These are phyloP conservation scores for Zygosaccharomyces pseudobailii DNA, from an alignment of 1,139 yeast genomes.

Conservation along the genomic window DNA sequence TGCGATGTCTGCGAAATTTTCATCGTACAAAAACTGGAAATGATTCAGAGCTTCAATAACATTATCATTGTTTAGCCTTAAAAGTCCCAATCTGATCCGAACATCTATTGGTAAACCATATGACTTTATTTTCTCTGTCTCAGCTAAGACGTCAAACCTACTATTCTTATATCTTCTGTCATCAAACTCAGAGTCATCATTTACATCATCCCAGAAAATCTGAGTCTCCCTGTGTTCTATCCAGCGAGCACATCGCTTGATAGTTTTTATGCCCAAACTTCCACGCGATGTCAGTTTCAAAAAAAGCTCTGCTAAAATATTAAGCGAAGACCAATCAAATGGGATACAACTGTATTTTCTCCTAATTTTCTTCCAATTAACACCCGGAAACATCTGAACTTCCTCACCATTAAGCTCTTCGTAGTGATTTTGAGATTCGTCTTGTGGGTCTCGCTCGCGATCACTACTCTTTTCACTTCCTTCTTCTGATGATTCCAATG, in stretches of 20 bases:
- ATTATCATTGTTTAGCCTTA: conserved; percentile 62
- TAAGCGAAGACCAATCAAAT: conserved; percentile 86
- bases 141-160: conserved; percentile 39
- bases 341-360: conserved; percentile 36
- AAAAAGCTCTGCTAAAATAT: conserved; percentile 75
- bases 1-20: conserved; percentile 55
- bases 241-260: conserved; percentile 79
- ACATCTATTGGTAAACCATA: conserved; percentile 77
- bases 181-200: conserved; percentile 80
- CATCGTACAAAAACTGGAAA: conserved; percentile 54
- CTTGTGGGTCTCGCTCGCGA: conserved; percentile 10
- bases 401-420: conserved; percentile 21
- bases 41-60: conserved; percentile 69
- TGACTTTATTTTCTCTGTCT: conserved; percentile 39
- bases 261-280: conserved; percentile 55
- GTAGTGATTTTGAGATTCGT: conserved; percentile 12
- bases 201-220: conserved; percentile 74
- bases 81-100: conserved; percentile 69
- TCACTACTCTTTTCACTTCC: conserved; percentile 16
- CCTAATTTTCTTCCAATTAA: conserved; percentile 28
- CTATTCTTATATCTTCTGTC: conserved; percentile 51
- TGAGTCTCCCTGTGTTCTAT: conserved; percentile 68
- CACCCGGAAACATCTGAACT: conserved; percentile 23
- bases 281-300: conserved; percentile 51
- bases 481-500: conserved; percentile 32